A percentile compares a stretch with the other conserved stretches of the same genome.
phyloP scores from a whole-genome alignment of 768 basidiomycete species.

The Lyophyllum semitale region DNA sequence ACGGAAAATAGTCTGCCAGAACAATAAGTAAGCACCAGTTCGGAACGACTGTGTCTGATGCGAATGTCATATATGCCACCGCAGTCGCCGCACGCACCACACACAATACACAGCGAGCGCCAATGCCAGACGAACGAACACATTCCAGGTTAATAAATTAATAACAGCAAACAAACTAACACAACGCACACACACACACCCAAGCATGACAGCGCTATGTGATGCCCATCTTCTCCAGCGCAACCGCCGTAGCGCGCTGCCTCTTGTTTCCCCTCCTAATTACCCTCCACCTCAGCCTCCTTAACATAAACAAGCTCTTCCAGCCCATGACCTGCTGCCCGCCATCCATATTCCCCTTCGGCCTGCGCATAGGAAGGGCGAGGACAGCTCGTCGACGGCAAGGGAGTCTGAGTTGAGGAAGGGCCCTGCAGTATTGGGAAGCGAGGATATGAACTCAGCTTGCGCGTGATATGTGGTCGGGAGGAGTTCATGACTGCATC shows the following conservation, averaged over 20 bases:
- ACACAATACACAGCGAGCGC: too few relatives aligned
- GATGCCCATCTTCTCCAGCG: conserved; percentile 22
- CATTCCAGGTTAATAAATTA: too few relatives aligned
- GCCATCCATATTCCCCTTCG: conserved; percentile 53
- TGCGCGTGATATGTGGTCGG: conserved; percentile 80
- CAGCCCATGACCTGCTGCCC: conserved; percentile 64
- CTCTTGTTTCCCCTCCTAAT: conserved; percentile 77
- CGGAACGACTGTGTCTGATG: too few relatives aligned
- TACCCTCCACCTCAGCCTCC: conserved; percentile 72
- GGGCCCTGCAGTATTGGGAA: conserved; percentile 68
- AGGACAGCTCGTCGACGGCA: conserved; percentile 83
- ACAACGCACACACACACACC: too few relatives aligned
- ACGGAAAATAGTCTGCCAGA: too few relatives aligned
- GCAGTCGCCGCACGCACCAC: too few relatives aligned
- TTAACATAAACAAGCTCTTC: conserved; percentile 72
- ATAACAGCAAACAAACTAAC: too few relatives aligned
- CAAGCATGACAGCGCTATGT: neutral
- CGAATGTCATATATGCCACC: too few relatives aligned
- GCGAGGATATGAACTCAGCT: conserved; percentile 50
- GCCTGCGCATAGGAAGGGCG: conserved; percentile 70
- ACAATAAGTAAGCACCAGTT: too few relatives aligned
- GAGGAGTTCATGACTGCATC: conserved; percentile 77
- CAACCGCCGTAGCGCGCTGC: conserved; percentile 40
- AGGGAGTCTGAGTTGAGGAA: conserved; percentile 84
- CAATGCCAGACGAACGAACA: too few relatives aligned